Evolutionary conservation across 768 basidiomycete genomes (phyloP), one percentile per base, ranked within the genome.

Genomic region (Lenzites betulinus): DNA sequence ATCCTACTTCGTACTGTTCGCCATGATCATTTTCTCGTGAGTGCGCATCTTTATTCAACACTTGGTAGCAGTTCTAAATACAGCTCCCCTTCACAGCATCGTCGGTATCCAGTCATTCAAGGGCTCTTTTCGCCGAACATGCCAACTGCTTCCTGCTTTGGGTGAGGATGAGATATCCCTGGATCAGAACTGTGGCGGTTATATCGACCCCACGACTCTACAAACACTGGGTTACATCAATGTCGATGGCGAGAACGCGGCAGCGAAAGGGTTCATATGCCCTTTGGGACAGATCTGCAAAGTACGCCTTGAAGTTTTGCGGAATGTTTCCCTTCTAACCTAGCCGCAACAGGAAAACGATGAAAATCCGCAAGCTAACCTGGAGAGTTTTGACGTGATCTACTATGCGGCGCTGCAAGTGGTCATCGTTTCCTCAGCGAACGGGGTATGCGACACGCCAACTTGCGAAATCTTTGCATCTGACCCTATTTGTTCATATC

Each of bases 101-200:
- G 90, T 97, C 58, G 95, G 96, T n/a, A 84, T 97, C 1, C 93
- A 98, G 66, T 85, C 92, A 0, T 99, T 99, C 79, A 86, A 88
- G 58, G 94, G 93, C 1, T 95, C 93, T 1, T 78, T 91, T 42
- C 79, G 87, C 18, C 82, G 90, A 8, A 80, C 78, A 1, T 92
- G 90, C 66, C 76, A 80, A 48, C 75, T 91, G 41, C 66, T 71
- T 18, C 79, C 87, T 3, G 79, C 78, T 1, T 74, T 82, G 1
- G 89, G 87, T 0, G 86, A 86, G 68, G 67, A 63, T 11, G 73
- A 75, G 13, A 79, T 80, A 1, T 71, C 75, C 28, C 73, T 86
- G 7, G 66, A 79, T 0, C 89, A 91, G 63, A 78, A 77, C 39
- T 98, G 96, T 68, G 96, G 96, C 22, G 93, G 93, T 0, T 83